phyloP scores from a whole-genome alignment of 2,329 filamentous ascomycete species.

The Dactylellina haptotyla region DNA sequence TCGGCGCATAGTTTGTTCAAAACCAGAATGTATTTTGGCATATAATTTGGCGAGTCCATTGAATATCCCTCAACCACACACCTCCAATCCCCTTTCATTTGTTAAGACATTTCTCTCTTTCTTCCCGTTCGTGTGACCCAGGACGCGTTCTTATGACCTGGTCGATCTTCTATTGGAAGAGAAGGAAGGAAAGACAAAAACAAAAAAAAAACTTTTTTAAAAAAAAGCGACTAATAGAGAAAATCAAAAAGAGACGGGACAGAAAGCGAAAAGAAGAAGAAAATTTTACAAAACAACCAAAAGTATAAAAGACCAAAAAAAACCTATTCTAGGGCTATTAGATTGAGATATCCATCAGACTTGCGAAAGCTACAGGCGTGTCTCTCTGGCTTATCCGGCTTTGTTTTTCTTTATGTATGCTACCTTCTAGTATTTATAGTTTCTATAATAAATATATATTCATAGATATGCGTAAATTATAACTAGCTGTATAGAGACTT shows the following conservation, averaged over 20 bases:
- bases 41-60: slow-evolving; percentile 30
- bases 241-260: not conserved
- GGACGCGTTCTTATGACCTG: no score
- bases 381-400: slow-evolving; percentile 4
- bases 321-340: slow-evolving; percentile 21
- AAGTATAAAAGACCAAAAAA: slow-evolving; percentile 9
- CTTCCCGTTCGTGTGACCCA: slow-evolving; percentile 24
- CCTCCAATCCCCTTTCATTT: slow-evolving; percentile 11
- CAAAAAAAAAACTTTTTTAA: not conserved
- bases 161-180: no score
- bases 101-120: not conserved
- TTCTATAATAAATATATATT: not conserved
- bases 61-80: slow-evolving; percentile 6
- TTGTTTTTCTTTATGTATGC: not conserved
- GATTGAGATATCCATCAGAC: slow-evolving; percentile 52
- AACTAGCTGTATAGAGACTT: no score
- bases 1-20: slow-evolving; percentile 26
- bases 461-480: no score
- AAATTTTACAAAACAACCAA: not conserved
- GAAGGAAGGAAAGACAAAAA: not conserved
- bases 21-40: slow-evolving; percentile 35
- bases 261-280: not conserved
- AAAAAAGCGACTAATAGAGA: not conserved
- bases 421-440: not conserved
- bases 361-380: slow-evolving; percentile 49